Evolutionary conservation across 768 basidiomycete species (phyloP), one percentile per base, ranked within the genome.

Genomic region (Lactifluus subvellereus): DNA sequence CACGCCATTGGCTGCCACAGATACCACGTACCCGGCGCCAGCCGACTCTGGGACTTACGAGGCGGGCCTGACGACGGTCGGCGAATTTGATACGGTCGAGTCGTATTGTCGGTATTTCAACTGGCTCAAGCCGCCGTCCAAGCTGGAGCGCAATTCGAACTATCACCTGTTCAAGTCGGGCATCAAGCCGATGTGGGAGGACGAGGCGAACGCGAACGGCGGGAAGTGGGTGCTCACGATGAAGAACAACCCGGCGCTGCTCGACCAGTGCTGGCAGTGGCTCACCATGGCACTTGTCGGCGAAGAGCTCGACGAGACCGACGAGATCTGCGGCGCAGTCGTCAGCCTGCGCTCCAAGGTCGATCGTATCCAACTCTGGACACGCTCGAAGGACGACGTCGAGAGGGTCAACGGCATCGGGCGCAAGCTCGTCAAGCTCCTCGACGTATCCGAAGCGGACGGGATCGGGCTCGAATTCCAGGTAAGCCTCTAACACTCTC

Each of bases 181-280:
- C 18, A 94, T 94, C 78, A 92, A 93, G 71, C 92, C 92, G 14
- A 96, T 97, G 94, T 97, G 94, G 94, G 94, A 96, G 76, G 94
- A 96, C 72, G 83, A 84, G 35, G 90, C 92, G 58, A 97, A 97
- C 70, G 89, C 90, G 30, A 82, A 87, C 57, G 94, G 94, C 20
- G 94, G 94, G 40, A 95, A 94, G 76, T 97, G 94, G 94, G 92
- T 94, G 20, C 74, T 98, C 61, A 92, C 92, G 69, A 92, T 96
- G 87, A 88, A 89, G 78, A 87, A 88, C 69, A 89, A 87, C 67
- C 85, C 91, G 3, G 74, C 75, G 52, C 72, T 94, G 68, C 77
- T 96, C 54, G 94, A 97, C 77, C 80, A 89, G 42, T 91, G 88
- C 73, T 97, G 94, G 94, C 81, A 80, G 52, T 94, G 91, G 85